A percentile compares a stretch with the other conserved stretches of the same genome.
Evolutionary conservation across 768 basidiomycete species (phyloP).

Genomic region (Leccinum sublutescens): DNA sequence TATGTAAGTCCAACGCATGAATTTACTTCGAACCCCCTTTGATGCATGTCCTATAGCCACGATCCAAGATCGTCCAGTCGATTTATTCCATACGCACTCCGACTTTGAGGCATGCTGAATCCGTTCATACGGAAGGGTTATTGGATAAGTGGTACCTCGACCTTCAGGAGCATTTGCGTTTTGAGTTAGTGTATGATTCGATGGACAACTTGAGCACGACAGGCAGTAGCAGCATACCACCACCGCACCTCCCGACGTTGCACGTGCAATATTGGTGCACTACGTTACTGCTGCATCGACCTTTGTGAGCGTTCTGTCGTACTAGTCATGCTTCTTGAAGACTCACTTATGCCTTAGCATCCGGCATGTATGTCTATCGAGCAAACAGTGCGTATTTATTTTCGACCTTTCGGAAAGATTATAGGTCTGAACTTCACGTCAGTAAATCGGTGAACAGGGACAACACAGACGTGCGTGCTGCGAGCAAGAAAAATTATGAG

Average conservation of each 20-base stretch:
- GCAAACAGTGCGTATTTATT: constrained; percentile 38
- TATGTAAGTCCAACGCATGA: constrained; percentile 50
- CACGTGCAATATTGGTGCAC: constrained; percentile 90
- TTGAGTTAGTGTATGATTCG: constrained; percentile 48
- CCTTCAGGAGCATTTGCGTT: constrained; percentile 65
- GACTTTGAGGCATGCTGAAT: constrained; percentile 56
- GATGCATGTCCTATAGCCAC: constrained; percentile 44
- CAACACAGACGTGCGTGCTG: constrained; percentile 52
- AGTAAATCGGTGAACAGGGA: constrained; percentile 42
- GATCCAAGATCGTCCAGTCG: constrained; percentile 66
- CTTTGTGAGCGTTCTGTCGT: constrained; percentile 55
- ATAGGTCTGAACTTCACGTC: not conserved
- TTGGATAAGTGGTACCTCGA: constrained; percentile 77
- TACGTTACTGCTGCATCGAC: constrained; percentile 69
- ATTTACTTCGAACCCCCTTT: constrained; percentile 3
- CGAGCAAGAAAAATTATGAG: constrained; percentile 65
- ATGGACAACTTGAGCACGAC: constrained; percentile 27
- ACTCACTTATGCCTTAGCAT: constrained; percentile 22
- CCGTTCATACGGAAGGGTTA: constrained; percentile 52
- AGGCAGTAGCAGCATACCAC: constrained; percentile 37
- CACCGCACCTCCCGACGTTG: constrained; percentile 67
- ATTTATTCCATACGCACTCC: constrained; percentile 66
- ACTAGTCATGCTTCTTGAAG: not conserved
- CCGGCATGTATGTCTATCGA: constrained; percentile 25
- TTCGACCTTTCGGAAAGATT: not conserved